phyloP scores from a whole-genome alignment of 1,284 basidiomycete genomes.

The Phellinidium pouzarii region DNA sequence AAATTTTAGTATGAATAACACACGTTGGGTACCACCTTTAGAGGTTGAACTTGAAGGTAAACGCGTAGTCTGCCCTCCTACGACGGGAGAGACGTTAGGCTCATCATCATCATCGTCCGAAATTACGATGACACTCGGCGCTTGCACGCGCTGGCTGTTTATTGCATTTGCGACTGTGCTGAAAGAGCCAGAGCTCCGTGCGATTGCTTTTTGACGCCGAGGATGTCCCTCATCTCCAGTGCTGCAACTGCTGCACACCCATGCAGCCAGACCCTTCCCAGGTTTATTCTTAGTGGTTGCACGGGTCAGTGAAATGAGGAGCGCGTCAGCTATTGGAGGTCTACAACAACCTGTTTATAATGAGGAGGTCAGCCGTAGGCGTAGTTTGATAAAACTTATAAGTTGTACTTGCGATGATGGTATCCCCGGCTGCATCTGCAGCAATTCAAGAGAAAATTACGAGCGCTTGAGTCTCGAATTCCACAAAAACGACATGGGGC shows the following conservation, averaged over 20 bases:
- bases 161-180: neutral
- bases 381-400: neutral
- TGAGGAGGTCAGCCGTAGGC: neutral
- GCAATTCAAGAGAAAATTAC: neutral
- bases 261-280: conserved; percentile 9
- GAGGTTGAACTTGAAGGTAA: neutral
- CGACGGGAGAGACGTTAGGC: neutral
- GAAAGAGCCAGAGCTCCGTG: neutral
- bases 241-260: conserved; percentile 9
- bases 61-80: neutral
- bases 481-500: neutral
- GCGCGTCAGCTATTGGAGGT: conserved; percentile 13
- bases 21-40: neutral
- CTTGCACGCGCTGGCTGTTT: neutral
- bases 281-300: conserved; percentile 8
- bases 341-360: conserved; percentile 8
- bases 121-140: neutral
- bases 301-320: conserved; percentile 5
- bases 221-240: neutral
- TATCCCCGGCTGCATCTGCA: neutral
- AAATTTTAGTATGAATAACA: neutral
- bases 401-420: neutral
- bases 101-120: conserved; percentile 1
- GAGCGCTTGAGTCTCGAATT: neutral
- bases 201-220: neutral